A percentile compares a stretch with the other conserved stretches of the same genome.
These are phyloP conservation scores for Argentina anserina DNA, from an alignment of 306 rosid species.

Conservation along the genomic window DNA sequence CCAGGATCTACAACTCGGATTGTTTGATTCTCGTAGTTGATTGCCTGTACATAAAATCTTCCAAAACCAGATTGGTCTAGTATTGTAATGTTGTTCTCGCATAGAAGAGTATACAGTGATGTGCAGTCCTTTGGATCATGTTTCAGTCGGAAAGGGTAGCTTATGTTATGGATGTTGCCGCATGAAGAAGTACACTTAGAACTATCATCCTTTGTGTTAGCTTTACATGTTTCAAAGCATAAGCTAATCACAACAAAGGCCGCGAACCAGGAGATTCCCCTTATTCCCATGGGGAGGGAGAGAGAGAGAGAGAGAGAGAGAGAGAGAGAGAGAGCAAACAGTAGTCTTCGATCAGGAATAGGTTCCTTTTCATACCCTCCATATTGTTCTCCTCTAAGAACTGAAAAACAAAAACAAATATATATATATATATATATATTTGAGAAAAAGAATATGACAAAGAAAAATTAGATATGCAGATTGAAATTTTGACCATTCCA, in stretches of 20 bases:
- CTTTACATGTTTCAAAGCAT: not conserved
- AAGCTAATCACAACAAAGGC: not conserved
- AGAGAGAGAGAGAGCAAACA: no score
- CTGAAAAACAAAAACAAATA: no score
- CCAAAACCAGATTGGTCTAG: not conserved
- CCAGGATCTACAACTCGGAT: constrained; percentile 30
- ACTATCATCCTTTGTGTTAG: not conserved
- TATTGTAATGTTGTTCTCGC: constrained; percentile 17
- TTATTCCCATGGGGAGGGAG: no score
- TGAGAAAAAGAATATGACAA: no score
- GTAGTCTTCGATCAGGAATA: no score
- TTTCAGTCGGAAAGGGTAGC: not conserved
- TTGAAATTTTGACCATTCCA: not conserved
- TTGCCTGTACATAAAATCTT: constrained; percentile 9
- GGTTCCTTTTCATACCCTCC: no score
- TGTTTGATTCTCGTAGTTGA: constrained; percentile 5
- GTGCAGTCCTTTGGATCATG: not conserved
- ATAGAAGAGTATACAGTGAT: not conserved
- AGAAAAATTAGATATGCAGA: not conserved
- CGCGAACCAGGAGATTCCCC: not conserved
- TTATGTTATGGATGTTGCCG: constrained; percentile 11
- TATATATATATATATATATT: no score
- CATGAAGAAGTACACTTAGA: constrained; percentile 18
- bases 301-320: no score
- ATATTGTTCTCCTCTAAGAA: no score